A percentile compares a stretch with the other conserved stretches of the same genome.
Evolutionary conservation across 495 filamentous ascomycete species (phyloP).

Genomic region (Penicillium alfredii): DNA sequence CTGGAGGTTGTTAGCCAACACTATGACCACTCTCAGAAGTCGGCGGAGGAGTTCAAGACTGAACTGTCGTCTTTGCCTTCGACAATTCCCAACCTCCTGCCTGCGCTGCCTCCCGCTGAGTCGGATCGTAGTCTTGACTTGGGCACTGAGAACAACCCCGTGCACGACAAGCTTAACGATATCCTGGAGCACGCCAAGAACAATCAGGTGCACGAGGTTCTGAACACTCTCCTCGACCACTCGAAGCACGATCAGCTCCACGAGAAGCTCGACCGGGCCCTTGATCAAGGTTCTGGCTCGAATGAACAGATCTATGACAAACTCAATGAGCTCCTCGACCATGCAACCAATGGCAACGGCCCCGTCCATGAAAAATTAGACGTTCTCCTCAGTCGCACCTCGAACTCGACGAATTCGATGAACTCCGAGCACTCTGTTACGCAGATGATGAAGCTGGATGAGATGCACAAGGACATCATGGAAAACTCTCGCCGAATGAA

Average conservation of each 20-base stretch:
- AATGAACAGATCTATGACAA: slow-evolving; percentile 48
- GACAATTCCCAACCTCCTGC: slow-evolving; percentile 43
- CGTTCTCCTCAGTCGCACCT: slow-evolving; percentile 27
- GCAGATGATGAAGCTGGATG: slow-evolving; percentile 72
- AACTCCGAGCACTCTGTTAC: slow-evolving; percentile 40
- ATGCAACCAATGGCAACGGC: slow-evolving; percentile 45
- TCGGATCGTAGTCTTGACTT: too few species aligned
- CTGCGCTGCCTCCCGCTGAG: slow-evolving; percentile 43
- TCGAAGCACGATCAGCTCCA: slow-evolving; percentile 41
- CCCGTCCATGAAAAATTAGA: slow-evolving; percentile 70
- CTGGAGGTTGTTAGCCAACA: slow-evolving; percentile 74
- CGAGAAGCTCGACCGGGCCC: slow-evolving; percentile 47
- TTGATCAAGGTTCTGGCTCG: slow-evolving; percentile 49
- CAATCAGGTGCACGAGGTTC: slow-evolving; percentile 64
- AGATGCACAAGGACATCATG: slow-evolving; percentile 85
- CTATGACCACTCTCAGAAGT: slow-evolving; percentile 58
- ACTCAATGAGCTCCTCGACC: slow-evolving; percentile 56
- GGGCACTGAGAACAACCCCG: slow-evolving; percentile 60
- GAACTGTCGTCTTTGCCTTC: slow-evolving; percentile 49
- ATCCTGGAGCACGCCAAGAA: slow-evolving; percentile 57
- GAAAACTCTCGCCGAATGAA: slow-evolving; percentile 78
- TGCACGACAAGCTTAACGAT: slow-evolving; percentile 82
- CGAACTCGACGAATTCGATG: slow-evolving; percentile 20
- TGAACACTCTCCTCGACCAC: slow-evolving; percentile 69
- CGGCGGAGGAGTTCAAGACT: slow-evolving; percentile 45